Conservation (phyloP, 2,329 filamentous ascomycete species). For the Paecilomyces formosus region DNA sequence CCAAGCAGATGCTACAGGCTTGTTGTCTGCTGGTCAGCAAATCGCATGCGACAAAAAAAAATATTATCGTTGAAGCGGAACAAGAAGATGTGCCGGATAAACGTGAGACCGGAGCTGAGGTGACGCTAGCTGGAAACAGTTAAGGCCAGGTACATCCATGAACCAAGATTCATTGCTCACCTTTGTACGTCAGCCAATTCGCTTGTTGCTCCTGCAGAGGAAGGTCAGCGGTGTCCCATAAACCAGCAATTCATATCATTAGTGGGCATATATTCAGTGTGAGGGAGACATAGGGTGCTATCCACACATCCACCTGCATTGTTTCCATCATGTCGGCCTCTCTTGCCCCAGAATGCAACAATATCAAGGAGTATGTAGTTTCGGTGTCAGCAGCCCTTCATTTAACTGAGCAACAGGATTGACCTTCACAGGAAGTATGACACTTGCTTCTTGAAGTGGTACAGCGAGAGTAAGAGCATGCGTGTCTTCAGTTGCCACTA, state of each 20-base stretch:
- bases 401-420: slow-evolving; percentile 4
- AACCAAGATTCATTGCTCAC: background rate
- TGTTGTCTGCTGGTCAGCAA: background rate
- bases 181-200: background rate
- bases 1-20: background rate
- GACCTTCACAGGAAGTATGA: slow-evolving; percentile 70
- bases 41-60: background rate
- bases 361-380: slow-evolving; percentile 76
- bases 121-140: background rate
- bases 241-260: background rate
- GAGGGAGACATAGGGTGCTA: background rate
- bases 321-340: slow-evolving; percentile 73
- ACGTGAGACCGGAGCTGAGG: background rate
- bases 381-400: slow-evolving; percentile 1
- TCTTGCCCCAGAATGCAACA: slow-evolving; percentile 87
- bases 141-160: background rate
- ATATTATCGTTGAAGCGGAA: background rate
- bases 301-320: background rate
- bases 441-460: slow-evolving; percentile 97
- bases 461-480: slow-evolving; percentile 76
- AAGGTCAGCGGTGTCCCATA: background rate
- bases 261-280: background rate
- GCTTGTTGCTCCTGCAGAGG: background rate
- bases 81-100: background rate
- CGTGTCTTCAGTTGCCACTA: slow-evolving; percentile 1